These are phyloP conservation scores for Epichloe brachyelytri DNA, from an alignment of 2,329 filamentous ascomycete genomes.

Conservation along the genomic window DNA sequence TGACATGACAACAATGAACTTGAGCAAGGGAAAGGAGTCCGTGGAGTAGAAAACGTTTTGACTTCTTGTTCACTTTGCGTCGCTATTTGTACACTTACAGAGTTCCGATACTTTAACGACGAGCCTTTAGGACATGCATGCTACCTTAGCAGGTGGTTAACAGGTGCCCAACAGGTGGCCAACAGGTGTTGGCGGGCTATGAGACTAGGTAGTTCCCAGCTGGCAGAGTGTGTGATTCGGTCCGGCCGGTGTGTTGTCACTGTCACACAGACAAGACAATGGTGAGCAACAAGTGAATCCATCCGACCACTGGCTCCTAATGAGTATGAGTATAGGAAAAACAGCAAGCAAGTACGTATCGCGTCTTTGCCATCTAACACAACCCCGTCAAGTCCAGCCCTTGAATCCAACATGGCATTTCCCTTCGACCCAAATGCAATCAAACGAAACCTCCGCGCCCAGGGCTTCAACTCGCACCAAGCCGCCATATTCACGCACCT, in stretches of 20 bases:
- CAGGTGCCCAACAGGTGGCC: neutral
- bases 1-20: neutral
- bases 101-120: no score
- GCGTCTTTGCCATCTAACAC: neutral
- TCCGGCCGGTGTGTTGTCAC: neutral
- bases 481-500: conserved; percentile 12
- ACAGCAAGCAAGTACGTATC: neutral
- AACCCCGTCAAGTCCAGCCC: no score
- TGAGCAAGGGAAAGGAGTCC: neutral
- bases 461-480: conserved; percentile 10
- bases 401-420: conserved; percentile 5
- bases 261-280: neutral
- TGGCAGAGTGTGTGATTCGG: neutral
- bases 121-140: neutral
- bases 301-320: no score
- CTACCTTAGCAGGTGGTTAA: neutral
- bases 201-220: neutral
- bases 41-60: neutral
- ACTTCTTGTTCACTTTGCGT: neutral
- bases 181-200: neutral
- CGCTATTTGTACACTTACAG: neutral
- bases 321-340: neutral
- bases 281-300: conserved; percentile 1
- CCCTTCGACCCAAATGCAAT: conserved; percentile 10
- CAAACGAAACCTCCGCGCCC: conserved; percentile 8